Base-by-base conservation (phyloP, 208 protist species). In the Acanthamoeba triangularis region DNA sequence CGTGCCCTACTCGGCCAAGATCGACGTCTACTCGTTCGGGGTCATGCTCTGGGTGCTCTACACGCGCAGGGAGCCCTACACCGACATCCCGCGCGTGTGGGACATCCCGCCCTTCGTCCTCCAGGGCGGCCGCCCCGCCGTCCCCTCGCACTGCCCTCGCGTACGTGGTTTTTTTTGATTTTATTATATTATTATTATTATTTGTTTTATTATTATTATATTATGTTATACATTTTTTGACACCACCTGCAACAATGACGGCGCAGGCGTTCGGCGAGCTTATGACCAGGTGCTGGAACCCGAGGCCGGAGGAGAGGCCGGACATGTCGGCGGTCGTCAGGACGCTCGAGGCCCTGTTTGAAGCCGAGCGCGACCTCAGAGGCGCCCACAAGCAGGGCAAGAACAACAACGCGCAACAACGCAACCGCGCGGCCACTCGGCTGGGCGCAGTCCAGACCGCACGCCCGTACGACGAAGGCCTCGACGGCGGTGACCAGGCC, bases 1-100 rank as follows among this genome's bases (percentile, higher is more conserved):
- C 7, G 8, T 28, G 35, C 59, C 84, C 84, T 90, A 90, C 25
- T 90, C 84, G 30, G 52, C 52, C 44, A 65, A 59, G 59, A 20
- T 90, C 7, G 84, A 90, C 59, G 84, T 90, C 4, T 90, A 90
- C 59, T 69, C 54, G 54, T 90, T 90, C 25, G 84, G 49, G 16
- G 65, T 90, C 84, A 65, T 59, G 28, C 37, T 90, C n/a, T 90
- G 84, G 84, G 84, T 90, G 59, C 59, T 61, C 84, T 90, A 90
- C 59, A 90, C 84, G 16, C 49, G 84, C 6, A 56, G 35, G 49
- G 84, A 90, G n/a, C 84, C 84, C 59, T 90, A 90, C 84, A 59
- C 37, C 2, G 84, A 90, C 3, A 47, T 90, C 10, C 11, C 63
- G 6, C 84, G 84, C 41, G n/a, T 52, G 59, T 90, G 84, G 84